These are phyloP conservation scores for Mycena crocata DNA, from an alignment of 768 basidiomycete species.

Conservation along the genomic window DNA sequence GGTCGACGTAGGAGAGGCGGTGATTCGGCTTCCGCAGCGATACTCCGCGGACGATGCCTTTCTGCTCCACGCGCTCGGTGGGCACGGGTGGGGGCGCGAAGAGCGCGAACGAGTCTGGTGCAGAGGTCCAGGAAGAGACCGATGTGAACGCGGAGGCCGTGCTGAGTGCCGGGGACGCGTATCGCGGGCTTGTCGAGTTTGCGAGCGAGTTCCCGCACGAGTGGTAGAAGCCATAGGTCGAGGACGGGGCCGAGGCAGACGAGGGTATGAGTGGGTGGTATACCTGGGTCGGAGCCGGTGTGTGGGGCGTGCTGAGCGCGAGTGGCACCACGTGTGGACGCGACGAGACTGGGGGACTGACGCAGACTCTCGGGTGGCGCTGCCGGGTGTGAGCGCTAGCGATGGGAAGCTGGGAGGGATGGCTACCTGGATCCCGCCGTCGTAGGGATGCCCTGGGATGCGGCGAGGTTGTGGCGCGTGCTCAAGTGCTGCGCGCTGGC, in stretches of 20 bases:
- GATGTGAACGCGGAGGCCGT: constrained; percentile 65
- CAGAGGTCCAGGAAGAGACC: constrained; percentile 53
- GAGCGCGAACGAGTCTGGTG: constrained; percentile 35
- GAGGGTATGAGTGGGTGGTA: constrained; percentile 60
- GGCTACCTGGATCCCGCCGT: constrained; percentile 9
- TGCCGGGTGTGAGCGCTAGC: constrained; percentile 21
- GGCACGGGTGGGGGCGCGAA: constrained; percentile 40
- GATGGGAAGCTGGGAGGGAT: neutral
- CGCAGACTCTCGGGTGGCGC: constrained; percentile 44
- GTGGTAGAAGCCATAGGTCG: constrained; percentile 55
- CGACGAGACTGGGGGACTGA: constrained; percentile 49
- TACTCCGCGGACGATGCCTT: no score
- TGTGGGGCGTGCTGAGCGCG: constrained; percentile 40
- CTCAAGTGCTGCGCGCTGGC: constrained; percentile 50
- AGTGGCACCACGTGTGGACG: constrained; percentile 54
- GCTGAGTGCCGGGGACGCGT: constrained; percentile 74
- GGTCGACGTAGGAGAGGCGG: constrained; percentile 79
- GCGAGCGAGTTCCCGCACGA: constrained; percentile 52
- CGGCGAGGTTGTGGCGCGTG: constrained; percentile 29
- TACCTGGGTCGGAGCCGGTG: constrained; percentile 50
- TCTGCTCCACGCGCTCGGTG: constrained; percentile 66
- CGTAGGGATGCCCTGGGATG: constrained; percentile 16
- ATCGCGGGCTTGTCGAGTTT: constrained; percentile 54
- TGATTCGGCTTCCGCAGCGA: no score
- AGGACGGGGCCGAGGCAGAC: constrained; percentile 59